phyloP scores from a whole-genome alignment of 352 stramenopile species.

The Pythium folliculosum region DNA sequence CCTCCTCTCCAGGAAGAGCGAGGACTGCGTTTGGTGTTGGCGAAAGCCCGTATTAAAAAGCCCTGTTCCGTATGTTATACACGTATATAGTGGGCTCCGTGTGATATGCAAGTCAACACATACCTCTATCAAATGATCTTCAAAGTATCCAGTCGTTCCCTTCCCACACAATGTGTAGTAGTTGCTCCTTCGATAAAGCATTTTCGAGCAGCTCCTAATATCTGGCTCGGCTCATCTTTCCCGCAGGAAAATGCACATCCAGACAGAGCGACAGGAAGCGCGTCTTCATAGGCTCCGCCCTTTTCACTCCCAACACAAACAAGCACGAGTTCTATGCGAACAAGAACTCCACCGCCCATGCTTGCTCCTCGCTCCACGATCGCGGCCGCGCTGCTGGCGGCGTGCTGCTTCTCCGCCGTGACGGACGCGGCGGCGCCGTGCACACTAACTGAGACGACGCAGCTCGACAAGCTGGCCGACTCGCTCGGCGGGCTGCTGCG shows the following conservation, averaged over 20 bases:
- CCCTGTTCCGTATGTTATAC: neutral
- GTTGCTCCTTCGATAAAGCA: neutral
- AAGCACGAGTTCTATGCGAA: too few species aligned
- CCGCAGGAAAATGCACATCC: too few species aligned
- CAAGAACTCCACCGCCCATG: neutral
- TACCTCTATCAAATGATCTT: slow-evolving; percentile 4
- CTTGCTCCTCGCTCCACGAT: neutral
- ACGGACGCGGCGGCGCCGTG: slow-evolving; percentile 16
- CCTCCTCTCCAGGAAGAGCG: neutral
- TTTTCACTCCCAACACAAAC: too few species aligned
- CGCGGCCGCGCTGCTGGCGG: slow-evolving; percentile 7
- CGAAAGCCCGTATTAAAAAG: slow-evolving; percentile 7
- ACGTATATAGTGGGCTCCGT: slow-evolving; percentile 4
- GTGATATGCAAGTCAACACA: neutral
- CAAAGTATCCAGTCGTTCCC: neutral
- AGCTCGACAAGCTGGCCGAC: slow-evolving; percentile 12
- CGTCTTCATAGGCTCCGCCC: too few species aligned
- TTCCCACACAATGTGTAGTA: neutral
- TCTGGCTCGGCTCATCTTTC: neutral
- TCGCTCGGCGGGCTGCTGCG: slow-evolving; percentile 24
- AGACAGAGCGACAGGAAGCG: too few species aligned
- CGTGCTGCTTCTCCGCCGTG: neutral
- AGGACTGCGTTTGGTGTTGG: neutral
- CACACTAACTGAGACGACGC: slow-evolving; percentile 15
- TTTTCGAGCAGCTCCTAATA: neutral